phyloP scores from a whole-genome alignment of 2,329 filamentous ascomycete genomes.

The Colletotrichum sp. region DNA sequence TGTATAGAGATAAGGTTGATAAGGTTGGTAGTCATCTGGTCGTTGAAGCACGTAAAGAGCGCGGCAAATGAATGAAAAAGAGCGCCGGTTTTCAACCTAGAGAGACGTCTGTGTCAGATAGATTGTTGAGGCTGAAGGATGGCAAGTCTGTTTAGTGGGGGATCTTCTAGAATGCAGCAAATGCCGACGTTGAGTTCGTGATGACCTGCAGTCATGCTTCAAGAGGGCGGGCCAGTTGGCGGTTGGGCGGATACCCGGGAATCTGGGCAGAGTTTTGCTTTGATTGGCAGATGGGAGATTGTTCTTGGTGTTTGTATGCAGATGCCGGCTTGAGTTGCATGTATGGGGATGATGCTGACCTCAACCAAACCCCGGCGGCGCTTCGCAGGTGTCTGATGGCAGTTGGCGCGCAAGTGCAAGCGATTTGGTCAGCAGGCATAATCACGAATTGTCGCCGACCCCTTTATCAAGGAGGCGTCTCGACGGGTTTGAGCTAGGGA shows the following conservation, averaged over 20 bases:
- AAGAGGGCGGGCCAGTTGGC: neutral
- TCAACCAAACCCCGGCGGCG: neutral
- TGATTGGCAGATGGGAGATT: neutral
- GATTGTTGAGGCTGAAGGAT: neutral
- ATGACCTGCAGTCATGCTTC: neutral
- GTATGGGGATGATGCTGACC: neutral
- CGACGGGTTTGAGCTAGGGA: neutral
- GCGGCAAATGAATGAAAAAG: neutral
- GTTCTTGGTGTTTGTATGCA: neutral
- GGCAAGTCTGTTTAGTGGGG: conserved; percentile 6
- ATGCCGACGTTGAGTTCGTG: neutral
- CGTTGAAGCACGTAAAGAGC: neutral
- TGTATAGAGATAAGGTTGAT: neutral
- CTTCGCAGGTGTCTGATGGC: neutral
- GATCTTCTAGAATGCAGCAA: neutral
- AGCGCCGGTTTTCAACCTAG: neutral
- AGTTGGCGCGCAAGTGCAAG: neutral
- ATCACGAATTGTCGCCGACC: neutral
- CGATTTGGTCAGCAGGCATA: neutral
- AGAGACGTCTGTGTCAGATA: neutral
- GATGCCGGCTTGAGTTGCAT: conserved; percentile 5
- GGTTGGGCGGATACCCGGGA: neutral
- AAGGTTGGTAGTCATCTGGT: neutral
- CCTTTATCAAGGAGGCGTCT: neutral
- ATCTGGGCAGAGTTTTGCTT: neutral